A percentile compares a stretch with the other conserved stretches of the same genome.
Conservation (phyloP, 768 basidiomycete species). For the Pisolithus albus region DNA sequence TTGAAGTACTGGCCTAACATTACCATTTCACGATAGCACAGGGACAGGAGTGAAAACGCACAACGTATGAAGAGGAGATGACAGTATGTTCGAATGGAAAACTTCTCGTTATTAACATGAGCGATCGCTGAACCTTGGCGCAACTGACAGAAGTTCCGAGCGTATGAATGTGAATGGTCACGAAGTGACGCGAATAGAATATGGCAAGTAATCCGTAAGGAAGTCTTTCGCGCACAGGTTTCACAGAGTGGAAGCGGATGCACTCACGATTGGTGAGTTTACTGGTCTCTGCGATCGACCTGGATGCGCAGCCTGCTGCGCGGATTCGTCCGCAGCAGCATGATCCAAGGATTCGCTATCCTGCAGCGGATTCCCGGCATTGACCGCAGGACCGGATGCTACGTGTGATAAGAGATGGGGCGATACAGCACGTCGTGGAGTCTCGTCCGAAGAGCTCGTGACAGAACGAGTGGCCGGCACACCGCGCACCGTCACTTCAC, state of each 20-base stretch:
- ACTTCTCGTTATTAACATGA: constrained; percentile 6
- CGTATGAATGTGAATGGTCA: constrained; percentile 15
- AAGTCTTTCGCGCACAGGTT: constrained; percentile 5
- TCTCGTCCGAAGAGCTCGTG: not conserved
- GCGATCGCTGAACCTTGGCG: constrained; percentile 7
- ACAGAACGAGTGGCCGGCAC: constrained; percentile 6
- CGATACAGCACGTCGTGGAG: not conserved
- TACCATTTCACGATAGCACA: not conserved
- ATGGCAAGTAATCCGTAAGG: constrained; percentile 5
- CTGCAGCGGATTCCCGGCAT: constrained; percentile 9
- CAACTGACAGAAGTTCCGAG: constrained; percentile 17
- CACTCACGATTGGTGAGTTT: constrained; percentile 19
- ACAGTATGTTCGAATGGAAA: constrained; percentile 14
- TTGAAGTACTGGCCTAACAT: constrained; percentile 12
- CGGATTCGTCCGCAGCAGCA: not conserved
- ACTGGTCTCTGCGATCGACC: constrained; percentile 8
- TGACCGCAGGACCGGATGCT: not conserved
- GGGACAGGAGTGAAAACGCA: constrained; percentile 7
- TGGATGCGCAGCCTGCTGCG: not conserved
- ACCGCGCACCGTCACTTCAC: constrained; percentile 13
- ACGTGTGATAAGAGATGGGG: not conserved
- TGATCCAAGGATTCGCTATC: constrained; percentile 6
- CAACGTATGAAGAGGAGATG: constrained; percentile 19
- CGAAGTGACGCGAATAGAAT: constrained; percentile 6
- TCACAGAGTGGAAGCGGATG: constrained; percentile 15